Conservation (phyloP, 129 eudicot genomes). For the Chrysanthemum lavandulifolium region DNA sequence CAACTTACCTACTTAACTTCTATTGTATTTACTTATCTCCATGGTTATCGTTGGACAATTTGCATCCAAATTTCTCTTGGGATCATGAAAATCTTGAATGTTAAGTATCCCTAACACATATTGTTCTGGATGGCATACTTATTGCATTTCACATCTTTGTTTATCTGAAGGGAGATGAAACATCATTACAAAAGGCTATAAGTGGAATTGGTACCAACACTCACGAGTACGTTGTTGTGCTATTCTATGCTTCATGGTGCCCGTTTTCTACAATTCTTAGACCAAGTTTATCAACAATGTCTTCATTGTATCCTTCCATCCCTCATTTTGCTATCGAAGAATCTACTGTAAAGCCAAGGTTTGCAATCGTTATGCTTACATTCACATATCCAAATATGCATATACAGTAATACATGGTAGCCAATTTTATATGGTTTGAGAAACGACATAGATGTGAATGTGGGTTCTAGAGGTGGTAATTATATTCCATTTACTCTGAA, state of each 20-base stretch:
- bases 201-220: slow-evolving; percentile 43
- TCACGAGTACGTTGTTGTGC: slow-evolving; percentile 60
- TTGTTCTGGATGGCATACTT: slow-evolving; percentile 16
- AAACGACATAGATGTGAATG: too few species aligned
- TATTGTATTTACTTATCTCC: too few species aligned
- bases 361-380: slow-evolving; percentile 25
- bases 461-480: background rate
- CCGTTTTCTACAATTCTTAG: slow-evolving; percentile 69
- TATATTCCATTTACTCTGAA: background rate
- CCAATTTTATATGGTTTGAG: too few species aligned
- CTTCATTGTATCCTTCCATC: slow-evolving; percentile 67
- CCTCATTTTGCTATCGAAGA: slow-evolving; percentile 88
- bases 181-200: slow-evolving; percentile 62
- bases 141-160: slow-evolving; percentile 7
- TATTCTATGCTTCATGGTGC: slow-evolving; percentile 91
- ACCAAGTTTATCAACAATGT: slow-evolving; percentile 57
- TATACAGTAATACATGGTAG: background rate
- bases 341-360: slow-evolving; percentile 75
- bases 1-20: too few species aligned
- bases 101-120: background rate
- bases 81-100: background rate
- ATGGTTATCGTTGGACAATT: background rate
- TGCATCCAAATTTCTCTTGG: background rate
- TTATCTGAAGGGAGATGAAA: slow-evolving; percentile 70
- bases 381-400: background rate